Base-by-base conservation (phyloP, 1,284 basidiomycete species). In the Polyporus tsugae region DNA sequence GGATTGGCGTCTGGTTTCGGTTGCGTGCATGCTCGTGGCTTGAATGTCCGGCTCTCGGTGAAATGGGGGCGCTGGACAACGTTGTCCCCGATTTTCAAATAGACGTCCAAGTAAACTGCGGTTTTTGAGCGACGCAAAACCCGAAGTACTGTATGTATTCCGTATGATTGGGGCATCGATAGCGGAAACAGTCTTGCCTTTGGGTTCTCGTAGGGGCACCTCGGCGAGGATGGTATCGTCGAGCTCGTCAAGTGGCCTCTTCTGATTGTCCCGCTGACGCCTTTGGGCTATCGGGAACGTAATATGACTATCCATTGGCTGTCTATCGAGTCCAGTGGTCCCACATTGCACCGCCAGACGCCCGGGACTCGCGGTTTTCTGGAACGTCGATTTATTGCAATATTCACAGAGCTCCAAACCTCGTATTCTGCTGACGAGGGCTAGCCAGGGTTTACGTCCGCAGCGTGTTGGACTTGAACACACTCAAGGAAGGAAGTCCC, bases 91-190 rank as follows among this genome's bases (percentile, higher is more conserved):
- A 58, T 58, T 38, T 58, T 38, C n/a, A 38, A 36, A 58, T 58
- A 6, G 17, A 19, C 19, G 17, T 2, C 9, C 9, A 19, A 38
- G 35, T 17, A 11, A 3, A 35, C 55, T 36, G 35, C 35, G 55
- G 55, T 4, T 6, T 38, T 57, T 59, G 58, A 25, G 38, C 36
- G 38, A 60, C 22, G 58, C 57, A 60, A 59, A 29, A 25, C 36
- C n/a, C 17, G 57, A 29, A 29, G 29, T 29, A 29, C 29, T 2
- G 29, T n/a, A n/a, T 59, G 57, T 2, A 15, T 36, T 57, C 33
- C 29, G 29, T 29, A 57, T 33, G 33, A 38, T 58, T 33, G 33
- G 55, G 35, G 55, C 17, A n/a, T 58, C 55, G 55, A 38, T 58
- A 38, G 55, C 55, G 19, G 46, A 10, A 58, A 22, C 19, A 33